Conservation (phyloP, 2,329 filamentous ascomycete species). For the Microdochium trichocladiopsis region DNA sequence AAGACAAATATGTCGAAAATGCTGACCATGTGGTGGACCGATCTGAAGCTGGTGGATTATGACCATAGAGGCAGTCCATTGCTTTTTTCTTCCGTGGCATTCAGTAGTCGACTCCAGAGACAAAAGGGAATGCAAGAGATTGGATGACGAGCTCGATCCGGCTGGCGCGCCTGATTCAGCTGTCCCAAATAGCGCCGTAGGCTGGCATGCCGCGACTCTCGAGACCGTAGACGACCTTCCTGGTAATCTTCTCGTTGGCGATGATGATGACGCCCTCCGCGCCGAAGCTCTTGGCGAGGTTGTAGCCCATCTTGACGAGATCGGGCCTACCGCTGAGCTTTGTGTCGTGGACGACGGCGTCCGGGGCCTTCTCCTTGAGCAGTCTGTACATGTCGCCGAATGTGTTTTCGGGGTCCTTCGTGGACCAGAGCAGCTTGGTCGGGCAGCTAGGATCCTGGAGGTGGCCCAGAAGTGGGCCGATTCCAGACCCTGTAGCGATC, state of each 20-base stretch:
- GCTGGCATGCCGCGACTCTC: constrained; percentile 59
- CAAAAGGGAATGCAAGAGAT: not conserved
- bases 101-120: not conserved
- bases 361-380: constrained; percentile 43
- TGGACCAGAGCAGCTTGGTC: constrained; percentile 61
- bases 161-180: constrained; percentile 22
- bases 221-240: constrained; percentile 61
- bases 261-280: constrained; percentile 69
- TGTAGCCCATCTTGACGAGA: constrained; percentile 37
- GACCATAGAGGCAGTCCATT: not conserved
- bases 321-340: constrained; percentile 51
- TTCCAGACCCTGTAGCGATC: constrained; percentile 66
- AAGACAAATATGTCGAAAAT: too few species aligned
- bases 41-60: not conserved
- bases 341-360: constrained; percentile 64
- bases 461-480: constrained; percentile 61
- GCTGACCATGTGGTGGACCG: too few species aligned
- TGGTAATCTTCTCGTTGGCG: constrained; percentile 61
- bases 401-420: constrained; percentile 51
- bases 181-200: constrained; percentile 71
- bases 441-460: constrained; percentile 40
- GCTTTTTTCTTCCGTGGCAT: not conserved
- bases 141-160: not conserved
- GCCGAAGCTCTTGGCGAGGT: constrained; percentile 47
- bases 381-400: constrained; percentile 53